Percentiles rank a stretch among this genome's conserved stretches.
Evolutionary conservation across 2,329 filamentous ascomycete genomes (phyloP).

Genomic region (Ascochyta lentis): DNA sequence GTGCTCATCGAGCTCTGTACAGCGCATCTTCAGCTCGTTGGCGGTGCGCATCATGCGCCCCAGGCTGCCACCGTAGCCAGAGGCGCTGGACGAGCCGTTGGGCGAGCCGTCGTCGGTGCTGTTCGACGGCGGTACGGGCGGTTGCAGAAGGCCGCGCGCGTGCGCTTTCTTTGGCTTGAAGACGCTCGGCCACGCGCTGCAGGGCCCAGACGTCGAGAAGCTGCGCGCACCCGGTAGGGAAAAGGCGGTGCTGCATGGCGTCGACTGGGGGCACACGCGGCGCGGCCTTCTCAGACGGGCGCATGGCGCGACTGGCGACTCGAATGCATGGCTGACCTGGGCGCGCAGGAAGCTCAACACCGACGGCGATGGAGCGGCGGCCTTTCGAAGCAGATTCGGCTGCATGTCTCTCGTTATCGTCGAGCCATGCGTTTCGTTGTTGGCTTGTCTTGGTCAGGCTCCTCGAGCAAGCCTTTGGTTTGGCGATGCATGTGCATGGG

Average conservation of each 20-base stretch:
- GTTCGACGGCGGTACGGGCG: constrained; percentile 61
- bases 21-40: constrained; percentile 84
- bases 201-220: constrained; percentile 28
- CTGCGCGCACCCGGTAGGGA: constrained; percentile 8
- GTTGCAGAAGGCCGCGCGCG: constrained; percentile 58
- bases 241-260: neutral
- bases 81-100: constrained; percentile 53
- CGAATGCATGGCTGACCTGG: constrained; percentile 42
- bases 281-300: constrained; percentile 28
- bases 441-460: neutral
- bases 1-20: constrained; percentile 92
- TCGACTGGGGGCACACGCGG: constrained; percentile 15
- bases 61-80: constrained; percentile 53
- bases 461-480: neutral
- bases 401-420: constrained; percentile 44
- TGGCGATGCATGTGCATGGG: neutral
- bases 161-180: constrained; percentile 38
- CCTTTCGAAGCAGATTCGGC: constrained; percentile 40
- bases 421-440: constrained; percentile 9
- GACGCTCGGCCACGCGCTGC: constrained; percentile 32
- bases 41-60: constrained; percentile 79
- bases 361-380: constrained; percentile 44
- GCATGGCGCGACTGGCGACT: constrained; percentile 32
- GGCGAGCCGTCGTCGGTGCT: constrained; percentile 62
- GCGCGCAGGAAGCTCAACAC: constrained; percentile 48